Evolutionary conservation across 1,284 basidiomycete genomes (phyloP).

Genomic region (Phellopilus nigrolimitatus): DNA sequence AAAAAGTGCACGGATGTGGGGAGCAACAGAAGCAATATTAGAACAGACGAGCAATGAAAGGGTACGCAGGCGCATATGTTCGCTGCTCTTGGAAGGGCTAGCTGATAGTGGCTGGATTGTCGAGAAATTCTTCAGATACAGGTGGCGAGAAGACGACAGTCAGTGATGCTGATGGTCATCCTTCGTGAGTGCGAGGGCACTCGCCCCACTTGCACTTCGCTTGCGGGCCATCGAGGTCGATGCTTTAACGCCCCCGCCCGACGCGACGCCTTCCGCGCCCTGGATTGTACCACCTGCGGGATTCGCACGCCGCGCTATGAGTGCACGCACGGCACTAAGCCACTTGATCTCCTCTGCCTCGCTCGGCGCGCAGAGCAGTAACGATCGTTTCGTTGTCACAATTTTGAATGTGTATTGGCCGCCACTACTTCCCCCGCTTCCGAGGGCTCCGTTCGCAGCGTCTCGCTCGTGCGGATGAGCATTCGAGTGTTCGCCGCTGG

Average conservation of each 20-base stretch:
- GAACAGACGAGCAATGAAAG: no score
- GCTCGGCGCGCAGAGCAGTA: conserved; percentile 88
- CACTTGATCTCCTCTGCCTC: conserved; percentile 99
- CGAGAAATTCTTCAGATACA: no score
- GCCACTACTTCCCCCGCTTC: conserved; percentile 26
- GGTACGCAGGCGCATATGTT: no score
- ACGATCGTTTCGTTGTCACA: conserved; percentile 88
- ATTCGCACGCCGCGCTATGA: conserved; percentile 70
- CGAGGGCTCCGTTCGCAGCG: conserved; percentile 24
- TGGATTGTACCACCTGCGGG: conserved; percentile 26
- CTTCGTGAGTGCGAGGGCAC: conserved; percentile 4
- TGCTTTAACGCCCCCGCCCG: conserved; percentile 19
- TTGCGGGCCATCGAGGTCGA: conserved; percentile 22
- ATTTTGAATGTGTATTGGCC: conserved; percentile 81
- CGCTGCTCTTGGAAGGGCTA: no score
- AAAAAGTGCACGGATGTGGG: no score
- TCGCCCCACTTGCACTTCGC: conserved; percentile 20
- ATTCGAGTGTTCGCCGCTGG: conserved; percentile 1
- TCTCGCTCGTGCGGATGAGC: conserved; percentile 7
- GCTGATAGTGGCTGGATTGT: no score
- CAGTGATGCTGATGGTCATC: conserved; percentile 12
- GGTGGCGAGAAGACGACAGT: no score
- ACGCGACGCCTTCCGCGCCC: conserved; percentile 16
- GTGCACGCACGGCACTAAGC: conserved; percentile 89
- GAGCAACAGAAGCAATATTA: no score